phyloP scores from a whole-genome alignment of 805 yeast species.

The Wickerhamomyces strasburgensis region DNA sequence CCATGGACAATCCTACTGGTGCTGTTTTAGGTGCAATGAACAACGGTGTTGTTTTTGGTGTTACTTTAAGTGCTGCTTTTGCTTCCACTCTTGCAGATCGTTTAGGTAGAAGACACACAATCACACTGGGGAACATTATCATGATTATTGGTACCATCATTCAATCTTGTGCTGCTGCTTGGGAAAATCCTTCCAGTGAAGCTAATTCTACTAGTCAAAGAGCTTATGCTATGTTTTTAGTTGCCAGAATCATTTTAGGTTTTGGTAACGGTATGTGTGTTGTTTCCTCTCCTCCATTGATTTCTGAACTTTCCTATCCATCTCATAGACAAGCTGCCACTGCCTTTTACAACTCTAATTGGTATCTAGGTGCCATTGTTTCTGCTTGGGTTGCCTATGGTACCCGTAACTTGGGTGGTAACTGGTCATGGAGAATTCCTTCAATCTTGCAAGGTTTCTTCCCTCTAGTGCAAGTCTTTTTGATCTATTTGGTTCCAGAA shows the following conservation, averaged over 20 bases:
- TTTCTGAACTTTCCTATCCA: conserved; percentile 50
- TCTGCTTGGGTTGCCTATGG: conserved; percentile 51
- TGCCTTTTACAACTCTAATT: conserved; percentile 44
- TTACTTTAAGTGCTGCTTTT: conserved; percentile 27
- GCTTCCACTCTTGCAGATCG: conserved; percentile 31
- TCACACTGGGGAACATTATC: conserved; percentile 21
- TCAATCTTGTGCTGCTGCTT: conserved; percentile 27
- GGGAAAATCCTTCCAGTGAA: conserved; percentile 9
- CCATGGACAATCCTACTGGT: conserved; percentile 36
- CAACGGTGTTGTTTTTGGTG: conserved; percentile 41
- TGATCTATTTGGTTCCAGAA: conserved; percentile 41
- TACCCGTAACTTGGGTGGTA: conserved; percentile 27
- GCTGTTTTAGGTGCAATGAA: conserved; percentile 36
- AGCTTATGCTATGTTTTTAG: conserved; percentile 22
- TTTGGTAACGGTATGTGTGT: conserved; percentile 39
- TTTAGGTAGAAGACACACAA: conserved; percentile 36
- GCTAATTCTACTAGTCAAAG: conserved; percentile 6
- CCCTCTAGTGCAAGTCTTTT: conserved; percentile 37
- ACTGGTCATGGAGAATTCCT: conserved; percentile 53
- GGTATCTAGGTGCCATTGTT: conserved; percentile 51
- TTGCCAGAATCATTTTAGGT: conserved; percentile 43
- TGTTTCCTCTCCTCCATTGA: conserved; percentile 44
- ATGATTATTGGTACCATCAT: conserved; percentile 24
- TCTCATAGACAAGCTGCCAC: conserved; percentile 36
- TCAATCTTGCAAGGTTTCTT: conserved; percentile 44